These are phyloP conservation scores for Cicer bijugum DNA, from an alignment of 306 rosid genomes.

Conservation along the genomic window DNA sequence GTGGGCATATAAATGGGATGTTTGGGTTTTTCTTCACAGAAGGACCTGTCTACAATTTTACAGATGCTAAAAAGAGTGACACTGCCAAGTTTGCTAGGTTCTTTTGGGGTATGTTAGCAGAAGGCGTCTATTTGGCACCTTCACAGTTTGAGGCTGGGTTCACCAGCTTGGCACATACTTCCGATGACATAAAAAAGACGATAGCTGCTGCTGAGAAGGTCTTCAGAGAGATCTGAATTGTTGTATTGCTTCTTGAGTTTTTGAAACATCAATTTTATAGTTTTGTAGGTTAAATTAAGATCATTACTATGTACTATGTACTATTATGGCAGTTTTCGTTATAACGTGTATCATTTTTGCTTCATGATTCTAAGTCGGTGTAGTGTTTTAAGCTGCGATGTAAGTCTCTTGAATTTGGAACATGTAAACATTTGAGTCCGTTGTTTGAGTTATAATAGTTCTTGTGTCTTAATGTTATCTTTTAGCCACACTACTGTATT, in stretches of 20 bases:
- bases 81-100: constrained; percentile 76
- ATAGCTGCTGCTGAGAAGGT: constrained; percentile 96
- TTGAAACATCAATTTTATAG: constrained; percentile 19
- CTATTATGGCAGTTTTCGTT: constrained; percentile 33
- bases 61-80: constrained; percentile 87
- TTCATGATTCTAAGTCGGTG: constrained; percentile 35
- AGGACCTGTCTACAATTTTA: constrained; percentile 83
- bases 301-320: not conserved
- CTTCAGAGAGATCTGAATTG: constrained; percentile 63
- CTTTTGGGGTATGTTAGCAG: constrained; percentile 84
- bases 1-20: constrained; percentile 90
- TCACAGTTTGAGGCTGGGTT: constrained; percentile 97
- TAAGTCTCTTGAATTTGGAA: constrained; percentile 18
- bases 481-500: not conserved
- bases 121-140: constrained; percentile 96
- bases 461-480: constrained; percentile 16
- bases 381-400: constrained; percentile 28
- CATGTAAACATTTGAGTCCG: constrained; percentile 30
- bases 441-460: not conserved
- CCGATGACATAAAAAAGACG: constrained; percentile 80
- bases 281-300: constrained; percentile 48
- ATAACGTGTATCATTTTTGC: constrained; percentile 34
- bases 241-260: constrained; percentile 33
- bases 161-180: constrained; percentile 89
- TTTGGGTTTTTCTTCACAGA: constrained; percentile 93